These are phyloP conservation scores for Salvia sclarea DNA, from an alignment of 305 asterid genomes.

Conservation along the genomic window DNA sequence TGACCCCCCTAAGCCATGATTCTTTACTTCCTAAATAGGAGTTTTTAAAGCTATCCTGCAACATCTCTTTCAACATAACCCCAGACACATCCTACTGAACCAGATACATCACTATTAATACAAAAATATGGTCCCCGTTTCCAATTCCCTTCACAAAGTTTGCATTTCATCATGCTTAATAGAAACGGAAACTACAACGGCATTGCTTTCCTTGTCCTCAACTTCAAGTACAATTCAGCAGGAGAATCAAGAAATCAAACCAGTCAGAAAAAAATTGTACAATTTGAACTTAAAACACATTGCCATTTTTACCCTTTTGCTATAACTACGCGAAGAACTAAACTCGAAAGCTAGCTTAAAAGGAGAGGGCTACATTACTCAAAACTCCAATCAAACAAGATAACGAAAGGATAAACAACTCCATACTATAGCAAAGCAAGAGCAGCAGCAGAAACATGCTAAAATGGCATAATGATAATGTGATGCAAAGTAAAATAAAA, in stretches of 20 bases:
- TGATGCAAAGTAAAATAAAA: neutral
- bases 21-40: slow-evolving; percentile 12
- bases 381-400: neutral
- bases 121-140: slow-evolving; percentile 19
- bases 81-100: slow-evolving; percentile 22
- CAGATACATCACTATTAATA: slow-evolving; percentile 19
- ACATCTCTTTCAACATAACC: slow-evolving; percentile 31
- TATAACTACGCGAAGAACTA: neutral
- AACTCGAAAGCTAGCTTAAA: neutral
- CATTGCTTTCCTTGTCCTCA: neutral
- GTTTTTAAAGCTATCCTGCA: neutral
- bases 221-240: neutral
- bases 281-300: neutral
- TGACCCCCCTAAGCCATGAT: slow-evolving; percentile 16
- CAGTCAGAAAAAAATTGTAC: neutral
- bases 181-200: slow-evolving; percentile 5
- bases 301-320: neutral
- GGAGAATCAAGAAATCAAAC: neutral
- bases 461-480: neutral
- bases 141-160: neutral
- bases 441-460: neutral
- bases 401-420: neutral
- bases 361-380: neutral
- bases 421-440: neutral
- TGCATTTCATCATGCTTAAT: neutral